Percentiles rank a stretch among this genome's conserved stretches.
These are phyloP conservation scores for Pinus albicaulis DNA, from an alignment of 75 land plant genomes.

Conservation along the genomic window DNA sequence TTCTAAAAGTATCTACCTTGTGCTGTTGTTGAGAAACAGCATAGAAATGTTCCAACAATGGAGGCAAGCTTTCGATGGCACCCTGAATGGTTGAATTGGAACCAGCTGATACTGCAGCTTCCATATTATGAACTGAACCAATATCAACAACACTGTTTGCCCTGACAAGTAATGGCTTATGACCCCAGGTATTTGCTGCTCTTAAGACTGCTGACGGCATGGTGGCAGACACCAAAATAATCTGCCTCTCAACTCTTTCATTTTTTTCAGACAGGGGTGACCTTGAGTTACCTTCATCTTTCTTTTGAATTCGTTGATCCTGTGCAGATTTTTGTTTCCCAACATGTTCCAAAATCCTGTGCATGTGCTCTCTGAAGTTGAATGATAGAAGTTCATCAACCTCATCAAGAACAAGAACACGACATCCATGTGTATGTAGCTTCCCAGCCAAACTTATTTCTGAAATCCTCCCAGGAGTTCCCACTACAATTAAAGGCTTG, in stretches of 20 bases:
- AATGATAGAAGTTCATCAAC: conserved; percentile 87
- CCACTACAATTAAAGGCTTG: conserved; percentile 88
- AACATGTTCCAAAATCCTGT: conserved; percentile 89
- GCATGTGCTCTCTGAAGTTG: conserved; percentile 86
- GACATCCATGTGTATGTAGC: conserved; percentile 92
- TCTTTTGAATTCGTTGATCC: conserved; percentile 6
- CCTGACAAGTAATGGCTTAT: conserved; percentile 72
- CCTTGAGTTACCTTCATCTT: conserved; percentile 8
- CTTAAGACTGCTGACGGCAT: conserved; percentile 85
- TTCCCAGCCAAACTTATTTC: conserved; percentile 90
- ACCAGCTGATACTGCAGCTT: conserved; percentile 1
- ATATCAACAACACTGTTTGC: conserved; percentile 62
- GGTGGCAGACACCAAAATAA: conserved; percentile 90
- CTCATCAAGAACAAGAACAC: conserved; percentile 86
- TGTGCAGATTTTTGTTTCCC: conserved; percentile 53
- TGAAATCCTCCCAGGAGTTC: conserved; percentile 95
- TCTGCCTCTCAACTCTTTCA: conserved; percentile 57
- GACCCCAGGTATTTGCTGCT: conserved; percentile 87
- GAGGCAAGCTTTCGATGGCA: conserved; percentile 77
- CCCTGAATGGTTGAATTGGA: conserved; percentile 44
- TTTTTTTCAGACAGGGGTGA: background rate
- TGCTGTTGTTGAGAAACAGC: conserved; percentile 62
- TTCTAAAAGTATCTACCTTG: conserved; percentile 79
- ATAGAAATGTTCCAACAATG: conserved; percentile 73
- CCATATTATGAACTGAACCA: conserved; percentile 31